These are phyloP conservation scores for Salix viminalis DNA, from an alignment of 345 rosid species.

Conservation along the genomic window DNA sequence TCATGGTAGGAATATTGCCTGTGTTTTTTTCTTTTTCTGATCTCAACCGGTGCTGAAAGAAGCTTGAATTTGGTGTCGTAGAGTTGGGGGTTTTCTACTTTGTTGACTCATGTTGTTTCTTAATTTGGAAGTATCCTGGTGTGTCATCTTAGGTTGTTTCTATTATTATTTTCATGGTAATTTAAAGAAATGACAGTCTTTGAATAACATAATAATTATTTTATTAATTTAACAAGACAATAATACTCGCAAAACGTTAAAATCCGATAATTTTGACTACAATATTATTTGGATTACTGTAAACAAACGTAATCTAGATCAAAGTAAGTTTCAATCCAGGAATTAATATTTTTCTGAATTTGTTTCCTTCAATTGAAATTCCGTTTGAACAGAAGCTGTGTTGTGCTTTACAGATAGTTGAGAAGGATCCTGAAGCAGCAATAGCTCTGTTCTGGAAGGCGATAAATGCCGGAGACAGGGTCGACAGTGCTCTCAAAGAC, in stretches of 20 bases:
- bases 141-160: background rate
- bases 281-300: background rate
- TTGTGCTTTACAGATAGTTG: conserved; percentile 50
- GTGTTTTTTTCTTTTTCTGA: background rate
- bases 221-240: background rate
- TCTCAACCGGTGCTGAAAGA: background rate
- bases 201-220: background rate
- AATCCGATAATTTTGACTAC: background rate
- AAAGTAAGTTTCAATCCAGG: background rate
- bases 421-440: conserved; percentile 80
- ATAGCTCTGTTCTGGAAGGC: conserved; percentile 88
- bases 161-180: background rate
- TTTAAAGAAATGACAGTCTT: background rate
- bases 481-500: conserved; percentile 93
- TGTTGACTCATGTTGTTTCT: background rate
- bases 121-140: background rate
- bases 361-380: background rate
- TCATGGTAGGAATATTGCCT: background rate
- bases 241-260: background rate
- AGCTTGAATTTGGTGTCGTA: background rate
- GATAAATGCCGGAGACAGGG: conserved; percentile 76
- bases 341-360: background rate
- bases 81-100: background rate
- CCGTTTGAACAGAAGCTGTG: background rate
- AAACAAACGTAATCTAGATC: background rate